Base-by-base conservation (phyloP, 495 filamentous ascomycete species). In the Chaetomium tenue region DNA sequence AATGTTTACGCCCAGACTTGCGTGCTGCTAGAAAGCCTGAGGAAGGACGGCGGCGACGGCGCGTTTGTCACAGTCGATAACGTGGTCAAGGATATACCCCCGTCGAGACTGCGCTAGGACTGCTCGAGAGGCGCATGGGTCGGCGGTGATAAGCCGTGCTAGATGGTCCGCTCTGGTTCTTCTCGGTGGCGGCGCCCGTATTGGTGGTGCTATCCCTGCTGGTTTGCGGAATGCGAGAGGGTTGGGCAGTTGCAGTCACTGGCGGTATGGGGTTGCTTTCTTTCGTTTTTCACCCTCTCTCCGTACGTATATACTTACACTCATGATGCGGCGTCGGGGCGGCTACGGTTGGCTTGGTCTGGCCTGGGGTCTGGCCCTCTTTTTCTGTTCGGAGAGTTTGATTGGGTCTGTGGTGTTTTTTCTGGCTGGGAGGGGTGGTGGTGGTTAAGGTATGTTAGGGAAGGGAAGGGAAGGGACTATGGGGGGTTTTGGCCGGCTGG, bases 11-110 rank as follows among this genome's bases (percentile, higher is more conserved):
- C 92, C 69, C 94, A 98, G 77, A 94, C 92, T 1, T 88, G 86
- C 65, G 91, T 90, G 15, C 81, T 98, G 37, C 84, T 97, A 50
- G 88, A 91, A 56, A 88, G 94, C 47, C 81, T 97, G 40, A 84
- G 88, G 65, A 87, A 90, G 72, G 88, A 89, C 57, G 94, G 94
- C 59, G 92, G 92, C 59, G 84, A 88, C 33, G 94, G 90, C 54
- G 89, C 92, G 58, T 92, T 98, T 75, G 84, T 98, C 68, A 93
- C 93, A 76, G 82, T 97, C 18, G 83, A 89, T 73, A 86, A 88
- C 61, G 78, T 88, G 76, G 74, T 90, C 42, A 73, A 76, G 42
- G 67, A 74, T 26, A 74, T 82, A 51, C 77, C 79, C 37, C 61
- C 13, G 22, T n/a, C 62, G 55, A 52, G 30, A 20, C 16, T 58